These are phyloP conservation scores for Cladorrhinum sp. DNA, from an alignment of 2,329 filamentous ascomycete species.

Conservation along the genomic window DNA sequence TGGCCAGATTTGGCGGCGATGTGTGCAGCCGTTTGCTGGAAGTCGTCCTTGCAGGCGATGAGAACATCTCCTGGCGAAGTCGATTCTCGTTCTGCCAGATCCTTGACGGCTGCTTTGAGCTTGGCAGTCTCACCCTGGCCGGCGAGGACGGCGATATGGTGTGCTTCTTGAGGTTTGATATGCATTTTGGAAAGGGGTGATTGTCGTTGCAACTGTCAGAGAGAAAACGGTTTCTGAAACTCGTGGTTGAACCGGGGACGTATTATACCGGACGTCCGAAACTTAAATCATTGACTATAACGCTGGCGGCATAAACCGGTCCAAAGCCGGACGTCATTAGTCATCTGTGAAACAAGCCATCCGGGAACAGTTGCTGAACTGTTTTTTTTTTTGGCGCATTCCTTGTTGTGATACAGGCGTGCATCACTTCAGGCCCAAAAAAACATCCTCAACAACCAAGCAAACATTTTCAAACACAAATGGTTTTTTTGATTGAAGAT, in stretches of 20 bases:
- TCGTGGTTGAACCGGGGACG: background rate
- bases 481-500: no score
- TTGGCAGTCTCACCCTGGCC: constrained; percentile 21
- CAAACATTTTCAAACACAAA: no score
- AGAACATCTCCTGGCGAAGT: constrained; percentile 18
- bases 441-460: no score
- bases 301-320: background rate
- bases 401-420: no score
- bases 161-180: constrained; percentile 17
- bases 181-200: constrained; percentile 8
- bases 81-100: constrained; percentile 18
- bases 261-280: background rate
- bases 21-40: constrained; percentile 27
- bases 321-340: background rate
- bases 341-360: background rate
- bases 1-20: constrained; percentile 26
- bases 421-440: no score
- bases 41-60: constrained; percentile 24
- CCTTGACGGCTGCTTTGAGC: constrained; percentile 13
- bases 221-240: background rate
- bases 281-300: background rate
- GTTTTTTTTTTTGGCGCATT: no score
- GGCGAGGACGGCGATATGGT: constrained; percentile 22
- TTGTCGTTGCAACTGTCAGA: background rate
- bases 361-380: no score